A percentile compares a stretch with the other conserved stretches of the same genome.
These are phyloP conservation scores for Sicyos edulis DNA, from an alignment of 306 rosid genomes.

Conservation along the genomic window DNA sequence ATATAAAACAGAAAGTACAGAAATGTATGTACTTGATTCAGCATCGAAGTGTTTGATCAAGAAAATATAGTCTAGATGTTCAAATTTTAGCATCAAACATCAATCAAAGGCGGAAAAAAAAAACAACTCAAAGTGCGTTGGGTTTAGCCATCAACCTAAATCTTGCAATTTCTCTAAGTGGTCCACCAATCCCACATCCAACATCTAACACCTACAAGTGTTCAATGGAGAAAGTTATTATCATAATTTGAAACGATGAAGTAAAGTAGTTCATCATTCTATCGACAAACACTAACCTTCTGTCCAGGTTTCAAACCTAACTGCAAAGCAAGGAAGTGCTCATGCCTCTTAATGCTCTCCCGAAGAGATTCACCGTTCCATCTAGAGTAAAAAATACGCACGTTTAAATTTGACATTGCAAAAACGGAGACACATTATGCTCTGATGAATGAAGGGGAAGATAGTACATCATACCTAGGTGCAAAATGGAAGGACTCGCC, in stretches of 20 bases:
- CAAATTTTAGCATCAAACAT: too few species aligned
- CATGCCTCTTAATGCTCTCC: conserved; percentile 91
- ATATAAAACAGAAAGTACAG: background rate
- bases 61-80: background rate
- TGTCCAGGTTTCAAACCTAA: conserved; percentile 77
- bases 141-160: conserved; percentile 49
- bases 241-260: conserved; percentile 14
- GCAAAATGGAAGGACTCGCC: conserved; percentile 99
- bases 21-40: background rate
- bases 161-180: conserved; percentile 77
- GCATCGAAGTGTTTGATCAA: background rate
- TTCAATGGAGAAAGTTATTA: background rate
- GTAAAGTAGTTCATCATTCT: background rate
- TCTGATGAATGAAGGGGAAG: background rate
- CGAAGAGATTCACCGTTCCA: conserved; percentile 88
- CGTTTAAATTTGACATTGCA: background rate
- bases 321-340: conserved; percentile 88
- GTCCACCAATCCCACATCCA: conserved; percentile 98
- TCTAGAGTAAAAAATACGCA: conserved; percentile 33
- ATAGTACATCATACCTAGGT: conserved; percentile 40
- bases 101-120: background rate
- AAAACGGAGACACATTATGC: background rate
- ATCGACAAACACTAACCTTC: conserved; percentile 42
- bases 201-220: conserved; percentile 72
- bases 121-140: background rate